Conservation (phyloP, 2,329 filamentous ascomycete genomes). For the Cytospora piceae region DNA sequence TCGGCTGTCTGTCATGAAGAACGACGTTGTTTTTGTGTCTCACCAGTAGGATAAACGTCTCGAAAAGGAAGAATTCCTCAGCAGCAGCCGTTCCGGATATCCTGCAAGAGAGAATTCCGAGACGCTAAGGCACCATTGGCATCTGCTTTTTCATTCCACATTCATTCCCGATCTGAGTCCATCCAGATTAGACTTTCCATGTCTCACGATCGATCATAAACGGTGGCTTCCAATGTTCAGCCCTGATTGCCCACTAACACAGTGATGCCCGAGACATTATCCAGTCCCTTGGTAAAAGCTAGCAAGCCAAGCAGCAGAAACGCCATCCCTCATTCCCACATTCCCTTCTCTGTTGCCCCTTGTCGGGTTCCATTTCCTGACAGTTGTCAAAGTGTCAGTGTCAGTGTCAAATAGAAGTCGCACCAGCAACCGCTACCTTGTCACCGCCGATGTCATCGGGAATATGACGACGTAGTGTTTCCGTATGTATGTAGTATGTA, state of each 20-base stretch:
- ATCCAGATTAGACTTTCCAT: neutral
- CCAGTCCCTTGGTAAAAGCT: constrained; percentile 4
- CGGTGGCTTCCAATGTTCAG: neutral
- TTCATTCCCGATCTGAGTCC: neutral
- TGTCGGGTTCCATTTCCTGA: neutral
- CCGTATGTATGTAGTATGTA: no score
- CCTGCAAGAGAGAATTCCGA: neutral
- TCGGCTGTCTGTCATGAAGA: neutral
- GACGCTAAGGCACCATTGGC: neutral
- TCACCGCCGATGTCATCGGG: no score
- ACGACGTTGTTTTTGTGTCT: neutral
- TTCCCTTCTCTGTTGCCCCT: neutral
- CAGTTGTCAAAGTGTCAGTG: neutral
- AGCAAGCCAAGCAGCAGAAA: neutral
- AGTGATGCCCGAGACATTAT: constrained; percentile 1
- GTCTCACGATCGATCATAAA: neutral
- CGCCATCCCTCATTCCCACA: neutral
- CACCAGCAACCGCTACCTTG: no score
- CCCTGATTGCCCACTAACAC: constrained; percentile 1
- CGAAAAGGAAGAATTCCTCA: neutral
- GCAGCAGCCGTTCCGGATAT: neutral
- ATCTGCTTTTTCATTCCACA: neutral
- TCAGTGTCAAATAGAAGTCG: no score
- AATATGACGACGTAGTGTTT: no score
- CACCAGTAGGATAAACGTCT: neutral